Percentiles rank a stretch among this genome's conserved stretches.
Conservation (phyloP, 768 basidiomycete genomes). For the Boletus subcaerulescens region DNA sequence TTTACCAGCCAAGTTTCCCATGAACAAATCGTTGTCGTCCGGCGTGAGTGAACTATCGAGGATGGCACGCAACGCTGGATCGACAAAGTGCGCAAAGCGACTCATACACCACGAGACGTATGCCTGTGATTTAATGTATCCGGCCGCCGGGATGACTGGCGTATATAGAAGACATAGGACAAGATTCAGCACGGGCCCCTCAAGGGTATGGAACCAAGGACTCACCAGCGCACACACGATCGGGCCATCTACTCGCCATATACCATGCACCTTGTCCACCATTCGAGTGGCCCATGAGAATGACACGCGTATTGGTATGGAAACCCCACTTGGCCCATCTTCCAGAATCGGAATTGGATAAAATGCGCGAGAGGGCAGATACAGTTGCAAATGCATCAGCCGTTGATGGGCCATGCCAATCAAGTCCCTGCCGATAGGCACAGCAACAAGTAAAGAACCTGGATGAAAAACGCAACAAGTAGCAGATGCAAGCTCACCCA, state of each 20-base stretch:
- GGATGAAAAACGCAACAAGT: background rate
- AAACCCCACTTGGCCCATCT: conserved; percentile 44
- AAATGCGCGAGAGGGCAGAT: conserved; percentile 50
- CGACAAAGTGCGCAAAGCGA: conserved; percentile 73
- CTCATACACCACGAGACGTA: conserved; percentile 76
- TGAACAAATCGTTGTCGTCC: conserved; percentile 85
- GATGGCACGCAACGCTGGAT: conserved; percentile 69
- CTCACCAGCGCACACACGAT: conserved; percentile 63
- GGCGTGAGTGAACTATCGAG: conserved; percentile 72
- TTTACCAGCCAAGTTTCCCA: conserved; percentile 70
- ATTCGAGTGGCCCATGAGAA: conserved; percentile 91
- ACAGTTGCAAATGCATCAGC: conserved; percentile 65
- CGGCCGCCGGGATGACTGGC: conserved; percentile 73
- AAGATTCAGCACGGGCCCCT: background rate
- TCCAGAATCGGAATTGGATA: conserved; percentile 30
- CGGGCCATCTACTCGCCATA: conserved; percentile 71
- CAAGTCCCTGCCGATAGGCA: conserved; percentile 60
- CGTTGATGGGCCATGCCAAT: conserved; percentile 88
- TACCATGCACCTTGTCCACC: conserved; percentile 92
- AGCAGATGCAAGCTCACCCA: conserved; percentile 53
- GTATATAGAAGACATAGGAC: background rate
- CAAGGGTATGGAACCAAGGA: conserved; percentile 2
- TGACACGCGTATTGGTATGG: conserved; percentile 39
- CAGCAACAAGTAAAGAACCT: background rate
- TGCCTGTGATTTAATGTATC: conserved; percentile 82